Evolutionary conservation across 768 basidiomycete species (phyloP), one percentile per base, ranked within the genome.

Genomic region (Tulasnella sp.): DNA sequence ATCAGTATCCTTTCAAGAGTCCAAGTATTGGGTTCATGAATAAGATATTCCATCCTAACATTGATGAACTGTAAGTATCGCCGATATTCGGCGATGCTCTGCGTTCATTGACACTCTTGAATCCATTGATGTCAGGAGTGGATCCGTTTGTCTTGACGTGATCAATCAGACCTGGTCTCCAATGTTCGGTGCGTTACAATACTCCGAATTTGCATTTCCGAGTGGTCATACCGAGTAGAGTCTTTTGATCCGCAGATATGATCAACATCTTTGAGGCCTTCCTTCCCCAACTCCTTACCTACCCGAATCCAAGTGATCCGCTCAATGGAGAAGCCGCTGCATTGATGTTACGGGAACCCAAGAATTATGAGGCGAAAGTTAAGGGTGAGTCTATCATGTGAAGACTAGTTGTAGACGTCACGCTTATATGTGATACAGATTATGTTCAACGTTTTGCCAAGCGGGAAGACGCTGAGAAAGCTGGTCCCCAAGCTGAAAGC

Each of bases 91-190:
- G 20, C 39, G 31, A 32, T 25, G 48, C 42, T 13, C 42, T 53
- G 59, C 50, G 59, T 45, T 32, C 22, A 40, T 16, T 25, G 28
- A 29, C 24, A 32, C 7, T 13, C 47, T 35, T 40, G 37, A 33
- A 49, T 46, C 48, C 45, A 3, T 49, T 41, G 46, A 34, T 54
- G n/a, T 27, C 64, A 93, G 91, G 62, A 95, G 91, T 63, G 93
- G 93, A 37, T 96, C 92, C 4, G 93, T 99, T 46, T 99, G 95
- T 66, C 71, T 99, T 57, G 95, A 98, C 66, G 95, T 96, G 35
- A 96, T 96, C 65, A 96, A 96, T 64, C 92, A 96, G 70, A 95
- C 93, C 13, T 99, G 95, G 95, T 98, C 95, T 35, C 95, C 95
- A 1, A 98, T 99, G 95, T 99, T 95, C 64, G 91, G 91, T 92